Percentiles rank a stretch among this genome's conserved stretches.
These are phyloP conservation scores for Mallotus nudiflorus DNA, from an alignment of 345 rosid genomes.

Conservation along the genomic window DNA sequence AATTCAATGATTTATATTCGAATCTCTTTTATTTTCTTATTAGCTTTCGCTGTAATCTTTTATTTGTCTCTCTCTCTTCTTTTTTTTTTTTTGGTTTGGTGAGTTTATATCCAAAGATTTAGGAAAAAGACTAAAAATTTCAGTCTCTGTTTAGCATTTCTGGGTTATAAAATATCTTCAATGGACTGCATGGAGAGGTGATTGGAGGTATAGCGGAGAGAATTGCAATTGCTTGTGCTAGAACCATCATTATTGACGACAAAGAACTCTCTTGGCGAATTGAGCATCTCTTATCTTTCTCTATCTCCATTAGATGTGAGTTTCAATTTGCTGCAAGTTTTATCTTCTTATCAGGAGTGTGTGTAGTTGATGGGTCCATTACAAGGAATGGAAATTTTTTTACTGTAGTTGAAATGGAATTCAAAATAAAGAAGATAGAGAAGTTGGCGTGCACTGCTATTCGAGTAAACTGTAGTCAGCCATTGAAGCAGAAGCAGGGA, in stretches of 20 bases:
- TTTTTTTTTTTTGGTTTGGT: too few relatives aligned
- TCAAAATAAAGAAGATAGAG: conserved; percentile 50
- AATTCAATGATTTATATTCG: conserved; percentile 46
- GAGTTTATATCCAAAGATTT: too few relatives aligned
- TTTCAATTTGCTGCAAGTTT: neutral
- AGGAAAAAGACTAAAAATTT: too few relatives aligned
- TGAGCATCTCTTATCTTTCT: conserved; percentile 68
- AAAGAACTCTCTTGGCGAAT: conserved; percentile 62
- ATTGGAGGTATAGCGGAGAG: conserved; percentile 67
- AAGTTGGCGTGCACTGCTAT: conserved; percentile 48
- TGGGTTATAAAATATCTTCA: conserved; percentile 42
- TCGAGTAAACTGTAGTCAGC: too few relatives aligned
- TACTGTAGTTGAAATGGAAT: conserved; percentile 53
- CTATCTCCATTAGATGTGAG: conserved; percentile 42
- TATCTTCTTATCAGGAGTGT: conserved; percentile 39
- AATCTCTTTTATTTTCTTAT: conserved; percentile 44
- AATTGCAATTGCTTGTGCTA: conserved; percentile 60
- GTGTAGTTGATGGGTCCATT: conserved; percentile 57
- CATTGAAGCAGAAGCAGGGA: too few relatives aligned
- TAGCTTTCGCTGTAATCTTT: conserved; percentile 44
- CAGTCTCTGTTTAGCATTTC: too few relatives aligned
- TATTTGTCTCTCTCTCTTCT: too few relatives aligned
- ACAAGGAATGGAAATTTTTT: conserved; percentile 74
- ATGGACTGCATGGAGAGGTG: conserved; percentile 65
- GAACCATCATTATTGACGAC: conserved; percentile 52